Evolutionary conservation across 2,329 filamentous ascomycete species (phyloP).

Genomic region (Aspergillus caelatus): DNA sequence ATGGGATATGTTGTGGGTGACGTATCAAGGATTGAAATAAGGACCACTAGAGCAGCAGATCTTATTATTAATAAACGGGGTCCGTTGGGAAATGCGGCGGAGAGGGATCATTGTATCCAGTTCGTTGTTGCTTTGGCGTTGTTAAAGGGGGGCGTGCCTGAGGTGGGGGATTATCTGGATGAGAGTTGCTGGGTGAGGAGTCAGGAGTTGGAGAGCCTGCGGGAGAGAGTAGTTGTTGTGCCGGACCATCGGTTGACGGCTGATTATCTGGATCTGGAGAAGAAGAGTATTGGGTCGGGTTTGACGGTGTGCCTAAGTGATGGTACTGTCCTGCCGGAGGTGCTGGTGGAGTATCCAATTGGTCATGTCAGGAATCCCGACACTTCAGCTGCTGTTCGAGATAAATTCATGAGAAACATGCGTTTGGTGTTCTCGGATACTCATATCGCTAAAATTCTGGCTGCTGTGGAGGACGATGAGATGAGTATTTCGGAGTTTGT

Average conservation of each 20-base stretch:
- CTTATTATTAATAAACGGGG: constrained; percentile 39
- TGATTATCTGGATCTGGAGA: constrained; percentile 33
- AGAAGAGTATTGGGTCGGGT: constrained; percentile 30
- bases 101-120: constrained; percentile 42
- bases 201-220: constrained; percentile 24
- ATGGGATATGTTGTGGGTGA: constrained; percentile 20
- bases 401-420: constrained; percentile 25
- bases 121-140: constrained; percentile 37
- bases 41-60: constrained; percentile 33
- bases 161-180: constrained; percentile 33
- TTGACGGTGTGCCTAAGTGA: constrained; percentile 30
- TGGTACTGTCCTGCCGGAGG: constrained; percentile 29
- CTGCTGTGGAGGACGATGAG: constrained; percentile 16
- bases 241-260: constrained; percentile 31
- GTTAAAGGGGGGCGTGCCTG: constrained; percentile 31
- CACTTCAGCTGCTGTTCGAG: constrained; percentile 14
- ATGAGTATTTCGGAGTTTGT: constrained; percentile 19
- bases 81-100: constrained; percentile 31
- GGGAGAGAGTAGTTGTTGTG: constrained; percentile 28
- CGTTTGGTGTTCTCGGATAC: constrained; percentile 19
- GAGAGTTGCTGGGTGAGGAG: constrained; percentile 26
- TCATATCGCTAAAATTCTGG: constrained; percentile 16
- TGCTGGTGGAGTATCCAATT: constrained; percentile 42
- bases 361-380: constrained; percentile 18
- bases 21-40: constrained; percentile 30